Conservation (phyloP, 306 rosid species). For the Styphnolobium japonicum region DNA sequence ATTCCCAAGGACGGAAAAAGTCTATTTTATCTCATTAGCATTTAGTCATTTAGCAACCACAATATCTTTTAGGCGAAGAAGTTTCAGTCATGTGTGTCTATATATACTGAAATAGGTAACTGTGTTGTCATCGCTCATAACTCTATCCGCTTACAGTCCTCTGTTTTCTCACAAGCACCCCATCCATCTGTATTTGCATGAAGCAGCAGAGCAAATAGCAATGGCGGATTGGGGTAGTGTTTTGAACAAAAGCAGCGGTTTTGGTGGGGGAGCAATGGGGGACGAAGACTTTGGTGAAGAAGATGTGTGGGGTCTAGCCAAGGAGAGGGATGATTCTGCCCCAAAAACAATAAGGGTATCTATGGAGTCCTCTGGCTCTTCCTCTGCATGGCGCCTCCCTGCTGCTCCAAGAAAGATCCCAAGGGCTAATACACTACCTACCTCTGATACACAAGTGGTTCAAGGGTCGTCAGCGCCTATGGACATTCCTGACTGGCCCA, state of each 20-base stretch:
- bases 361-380: constrained; percentile 34
- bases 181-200: background rate
- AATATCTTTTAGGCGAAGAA: background rate
- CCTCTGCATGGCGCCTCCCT: constrained; percentile 52
- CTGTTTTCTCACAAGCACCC: background rate
- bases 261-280: constrained; percentile 30
- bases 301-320: constrained; percentile 47
- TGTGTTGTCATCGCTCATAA: constrained; percentile 12
- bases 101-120: constrained; percentile 27
- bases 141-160: background rate
- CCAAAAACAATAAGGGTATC: constrained; percentile 21
- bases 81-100: constrained; percentile 22
- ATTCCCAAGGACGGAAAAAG: constrained; percentile 48
- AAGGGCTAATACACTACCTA: constrained; percentile 30
- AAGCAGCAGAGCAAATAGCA: constrained; percentile 20
- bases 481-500: constrained; percentile 87
- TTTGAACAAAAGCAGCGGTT: constrained; percentile 31
- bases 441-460: constrained; percentile 31
- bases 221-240: constrained; percentile 58
- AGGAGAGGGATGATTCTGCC: constrained; percentile 34
- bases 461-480: constrained; percentile 74
- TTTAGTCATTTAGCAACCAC: no score
- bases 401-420: constrained; percentile 54
- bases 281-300: constrained; percentile 66
- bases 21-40: constrained; percentile 38